These are phyloP conservation scores for Cichorium intybus DNA, from an alignment of 140 eudicot species.

Conservation along the genomic window DNA sequence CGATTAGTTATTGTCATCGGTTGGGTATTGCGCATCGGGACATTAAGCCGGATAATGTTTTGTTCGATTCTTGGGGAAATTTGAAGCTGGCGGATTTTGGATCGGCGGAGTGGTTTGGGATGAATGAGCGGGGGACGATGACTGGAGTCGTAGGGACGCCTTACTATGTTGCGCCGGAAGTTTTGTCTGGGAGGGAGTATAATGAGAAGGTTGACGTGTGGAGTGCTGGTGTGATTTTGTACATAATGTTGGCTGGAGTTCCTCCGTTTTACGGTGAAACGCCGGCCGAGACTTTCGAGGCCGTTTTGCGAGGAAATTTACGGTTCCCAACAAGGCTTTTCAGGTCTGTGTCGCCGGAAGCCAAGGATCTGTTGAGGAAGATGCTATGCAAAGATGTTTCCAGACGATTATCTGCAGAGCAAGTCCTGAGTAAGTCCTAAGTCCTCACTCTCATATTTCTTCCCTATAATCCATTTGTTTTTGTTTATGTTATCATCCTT, in stretches of 20 bases:
- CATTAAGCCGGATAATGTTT: conserved; percentile 76
- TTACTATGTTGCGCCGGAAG: conserved; percentile 94
- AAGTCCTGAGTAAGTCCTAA: conserved; percentile 63
- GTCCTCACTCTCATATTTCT: background rate
- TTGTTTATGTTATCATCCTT: background rate
- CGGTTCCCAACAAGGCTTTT: conserved; percentile 71
- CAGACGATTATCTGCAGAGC: conserved; percentile 77
- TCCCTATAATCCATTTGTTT: background rate
- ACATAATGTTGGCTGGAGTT: conserved; percentile 76
- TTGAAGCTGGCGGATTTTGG: conserved; percentile 87
- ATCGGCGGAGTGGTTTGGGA: conserved; percentile 81
- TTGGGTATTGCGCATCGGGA: conserved; percentile 78
- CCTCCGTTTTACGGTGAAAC: conserved; percentile 83
- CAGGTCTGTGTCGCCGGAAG: conserved; percentile 63
- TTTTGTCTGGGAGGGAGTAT: conserved; percentile 63
- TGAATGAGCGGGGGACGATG: conserved; percentile 43
- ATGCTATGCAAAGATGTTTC: conserved; percentile 75
- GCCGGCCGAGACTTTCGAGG: conserved; percentile 61
- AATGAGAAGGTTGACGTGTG: conserved; percentile 87
- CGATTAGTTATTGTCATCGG: conserved; percentile 59
- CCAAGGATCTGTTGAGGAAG: conserved; percentile 82
- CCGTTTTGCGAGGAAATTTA: conserved; percentile 71
- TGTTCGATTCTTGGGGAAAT: conserved; percentile 56
- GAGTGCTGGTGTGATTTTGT: conserved; percentile 89
- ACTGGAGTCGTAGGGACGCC: conserved; percentile 91